Evolutionary conservation across 371 early-diverging fungal species (phyloP), one percentile per base, ranked within the genome.

Genomic region (Chytridiales sp.): DNA sequence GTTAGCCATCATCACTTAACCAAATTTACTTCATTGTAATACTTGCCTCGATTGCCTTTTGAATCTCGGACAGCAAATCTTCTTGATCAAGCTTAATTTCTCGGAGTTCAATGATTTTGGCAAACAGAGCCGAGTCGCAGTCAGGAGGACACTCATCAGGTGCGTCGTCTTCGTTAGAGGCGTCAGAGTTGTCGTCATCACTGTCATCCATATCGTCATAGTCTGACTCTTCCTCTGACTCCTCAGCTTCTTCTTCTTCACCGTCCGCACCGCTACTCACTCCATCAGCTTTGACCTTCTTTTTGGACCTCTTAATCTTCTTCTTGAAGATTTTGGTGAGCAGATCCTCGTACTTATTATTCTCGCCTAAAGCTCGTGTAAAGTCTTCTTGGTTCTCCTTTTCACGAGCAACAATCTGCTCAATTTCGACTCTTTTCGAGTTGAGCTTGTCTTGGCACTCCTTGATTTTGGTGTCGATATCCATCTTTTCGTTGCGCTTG

Each of bases 361-460:
- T 75, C 22, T 79, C 78, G 6, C 77, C 80, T 3, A 71, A 17
- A 3, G 42, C 47, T 11, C 74, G 29, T 4, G 58, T 40, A 50
- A 78, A 78, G 44, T 74, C 75, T 0, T 78, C 75, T 41, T 77
- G 75, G 1, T 78, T 64, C 34, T 68, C 66, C 60, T 72, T 76
- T 43, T 75, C 79, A 21, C 63, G 32, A 22, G 36, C 27, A 34
- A 79, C 73, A 17, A 78, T 69, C 15, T 47, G 43, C 56, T 79
- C 78, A 29, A 78, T 69, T 35, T 83, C 81, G 6, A 39, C 11
- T 52, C 78, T 77, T 48, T 81, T 81, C 6, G 44, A 64, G 22
- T 66, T 65, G 15, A 82, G 67, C 40, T 76, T 79, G 34, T 75
- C 76, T 67, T 80, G 79, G 47, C 77, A 79, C 55, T 81, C 83